Conservation (phyloP, 2,329 filamentous ascomycete genomes). For the Catunica adiposa region DNA sequence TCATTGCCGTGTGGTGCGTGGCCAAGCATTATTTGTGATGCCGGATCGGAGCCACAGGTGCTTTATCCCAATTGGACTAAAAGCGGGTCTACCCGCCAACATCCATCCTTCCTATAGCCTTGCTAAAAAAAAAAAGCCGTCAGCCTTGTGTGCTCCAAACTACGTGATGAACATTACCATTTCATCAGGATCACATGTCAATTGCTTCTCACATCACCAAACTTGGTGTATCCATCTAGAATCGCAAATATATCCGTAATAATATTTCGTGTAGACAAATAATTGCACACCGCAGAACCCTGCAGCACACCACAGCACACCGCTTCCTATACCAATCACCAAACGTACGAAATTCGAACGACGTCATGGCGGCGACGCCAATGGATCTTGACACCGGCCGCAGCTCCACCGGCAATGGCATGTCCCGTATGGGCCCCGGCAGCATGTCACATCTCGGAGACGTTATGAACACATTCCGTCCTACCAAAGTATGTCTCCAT, state of each 20-base stretch:
- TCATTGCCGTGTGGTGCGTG: too few relatives aligned
- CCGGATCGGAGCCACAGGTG: not conserved
- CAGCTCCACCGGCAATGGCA: constrained; percentile 28
- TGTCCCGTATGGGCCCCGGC: constrained; percentile 30
- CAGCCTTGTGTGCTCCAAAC: too few relatives aligned
- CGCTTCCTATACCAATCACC: not conserved
- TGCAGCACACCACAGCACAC: not conserved
- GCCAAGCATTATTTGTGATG: too few relatives aligned
- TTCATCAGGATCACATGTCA: not conserved
- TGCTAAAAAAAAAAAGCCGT: not conserved
- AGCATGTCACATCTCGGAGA: constrained; percentile 56
- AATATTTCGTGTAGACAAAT: not conserved
- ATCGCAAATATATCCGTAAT: not conserved
- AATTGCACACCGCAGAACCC: not conserved
- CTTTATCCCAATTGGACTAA: not conserved
- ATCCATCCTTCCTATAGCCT: not conserved
- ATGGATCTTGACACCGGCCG: constrained; percentile 40
- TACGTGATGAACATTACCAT: too few relatives aligned
- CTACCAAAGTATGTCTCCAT: constrained; percentile 58
- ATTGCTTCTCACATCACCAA: not conserved
- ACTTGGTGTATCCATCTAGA: not conserved
- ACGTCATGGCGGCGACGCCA: constrained; percentile 33
- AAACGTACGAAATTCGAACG: not conserved
- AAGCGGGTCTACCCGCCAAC: not conserved
- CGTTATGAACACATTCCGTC: constrained; percentile 59